Evolutionary conservation across 192 early-diverging fungal genomes (phyloP).

Genomic region (Rhizoclosmatium globosum): DNA sequence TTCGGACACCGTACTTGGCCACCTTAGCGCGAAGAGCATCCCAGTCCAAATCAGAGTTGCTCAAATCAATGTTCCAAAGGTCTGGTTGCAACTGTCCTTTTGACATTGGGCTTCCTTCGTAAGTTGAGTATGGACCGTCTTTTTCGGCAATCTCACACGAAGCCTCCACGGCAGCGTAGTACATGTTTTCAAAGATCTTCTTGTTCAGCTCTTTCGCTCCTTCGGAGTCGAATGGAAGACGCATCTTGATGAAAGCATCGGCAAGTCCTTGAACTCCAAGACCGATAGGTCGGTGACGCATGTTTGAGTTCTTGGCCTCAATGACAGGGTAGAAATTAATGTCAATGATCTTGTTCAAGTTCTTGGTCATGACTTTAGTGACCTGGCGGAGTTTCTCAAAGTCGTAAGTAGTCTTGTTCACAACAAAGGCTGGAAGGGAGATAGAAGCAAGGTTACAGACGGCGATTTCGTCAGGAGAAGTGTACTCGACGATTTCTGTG

Average conservation of each 20-base stretch:
- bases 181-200: constrained; percentile 96
- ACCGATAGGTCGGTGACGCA: constrained; percentile 96
- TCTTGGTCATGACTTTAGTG: constrained; percentile 87
- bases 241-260: constrained; percentile 95
- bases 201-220: constrained; percentile 85
- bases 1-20: constrained; percentile 84
- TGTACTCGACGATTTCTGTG: constrained; percentile 98
- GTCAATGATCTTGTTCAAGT: constrained; percentile 98
- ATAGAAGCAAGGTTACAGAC: constrained; percentile 98
- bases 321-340: constrained; percentile 95
- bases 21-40: constrained; percentile 78
- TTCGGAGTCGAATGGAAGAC: constrained; percentile 90
- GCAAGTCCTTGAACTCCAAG: constrained; percentile 99
- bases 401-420: constrained; percentile 72
- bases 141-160: constrained; percentile 88
- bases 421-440: constrained; percentile 87
- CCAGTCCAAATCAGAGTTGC: constrained; percentile 87
- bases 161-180: constrained; percentile 91
- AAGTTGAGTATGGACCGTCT: constrained; percentile 86
- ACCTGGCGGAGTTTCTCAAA: constrained; percentile 83
- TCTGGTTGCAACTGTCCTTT: constrained; percentile 94
- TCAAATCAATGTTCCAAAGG: constrained; percentile 83
- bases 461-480: constrained; percentile 93
- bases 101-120: constrained; percentile 86
- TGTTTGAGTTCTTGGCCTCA: constrained; percentile 88